A percentile compares a stretch with the other conserved stretches of the same genome.
These are phyloP conservation scores for Arthrobotrys sinensis DNA, from an alignment of 2,329 filamentous ascomycete species.

Conservation along the genomic window DNA sequence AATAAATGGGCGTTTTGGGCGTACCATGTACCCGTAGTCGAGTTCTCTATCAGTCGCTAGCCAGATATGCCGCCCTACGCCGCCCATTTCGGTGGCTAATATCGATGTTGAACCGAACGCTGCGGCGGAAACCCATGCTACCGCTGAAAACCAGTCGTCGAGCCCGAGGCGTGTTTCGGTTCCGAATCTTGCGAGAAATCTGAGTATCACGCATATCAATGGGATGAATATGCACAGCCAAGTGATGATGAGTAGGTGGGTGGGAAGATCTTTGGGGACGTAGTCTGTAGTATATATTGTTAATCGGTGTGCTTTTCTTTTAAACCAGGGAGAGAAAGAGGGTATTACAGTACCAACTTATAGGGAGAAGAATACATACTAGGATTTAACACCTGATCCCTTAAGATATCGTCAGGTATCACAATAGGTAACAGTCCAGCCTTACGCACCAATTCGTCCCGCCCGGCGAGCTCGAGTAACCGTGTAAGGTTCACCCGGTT, in stretches of 20 bases:
- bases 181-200: conserved; percentile 42
- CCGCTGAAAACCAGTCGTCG: conserved; percentile 47
- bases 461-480: conserved; percentile 31
- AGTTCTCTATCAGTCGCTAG: conserved; percentile 25
- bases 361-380: conserved; percentile 17
- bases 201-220: conserved; percentile 33
- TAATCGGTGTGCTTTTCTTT: not conserved
- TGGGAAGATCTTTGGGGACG: conserved; percentile 31
- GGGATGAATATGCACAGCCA: conserved; percentile 48
- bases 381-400: conserved; percentile 36
- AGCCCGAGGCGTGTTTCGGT: conserved; percentile 38
- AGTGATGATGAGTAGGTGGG: conserved; percentile 24
- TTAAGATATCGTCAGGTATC: conserved; percentile 43
- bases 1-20: not conserved
- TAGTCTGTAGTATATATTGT: conserved; percentile 31
- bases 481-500: conserved; percentile 43
- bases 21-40: conserved; percentile 28
- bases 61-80: conserved; percentile 48
- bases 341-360: not conserved
- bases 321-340: not conserved
- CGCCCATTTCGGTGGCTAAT: conserved; percentile 21
- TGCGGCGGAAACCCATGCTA: conserved; percentile 26
- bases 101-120: conserved; percentile 36
- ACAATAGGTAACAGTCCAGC: conserved; percentile 36
- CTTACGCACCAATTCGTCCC: conserved; percentile 13